Evolutionary conservation across 257 asterid genomes (phyloP), one percentile per base, ranked within the genome.

Genomic region (Petunia axillaris): DNA sequence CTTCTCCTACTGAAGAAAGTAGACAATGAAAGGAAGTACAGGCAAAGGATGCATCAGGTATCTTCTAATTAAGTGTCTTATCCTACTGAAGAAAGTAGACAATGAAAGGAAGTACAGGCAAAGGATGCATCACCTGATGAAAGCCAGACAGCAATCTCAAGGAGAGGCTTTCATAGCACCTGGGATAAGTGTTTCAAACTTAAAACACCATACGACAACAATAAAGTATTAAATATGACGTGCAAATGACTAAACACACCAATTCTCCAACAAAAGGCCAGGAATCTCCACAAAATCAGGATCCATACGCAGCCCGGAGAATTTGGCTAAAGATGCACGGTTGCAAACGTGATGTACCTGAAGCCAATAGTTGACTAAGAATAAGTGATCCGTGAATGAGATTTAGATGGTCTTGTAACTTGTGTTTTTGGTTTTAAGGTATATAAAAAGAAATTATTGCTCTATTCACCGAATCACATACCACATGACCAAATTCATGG

Each of bases 401-500:
- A 83, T 63, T 68, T 70, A 25, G 25, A 25, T 25, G 25, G 25
- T 25, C 25, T 25, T 25, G 25, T 25, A 25, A 25, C 25, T 25
- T 25, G 25, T 25, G 25, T 25, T 25, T 25, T 25, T 25, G 25
- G 25, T 25, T 25, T 25, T 25, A 25, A 25, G 25, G 25, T 25
- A 25, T 25, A 25, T 0, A 25, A 25, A 25, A 25, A 25, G 25
- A 25, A 25, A 25, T 25, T 25, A 25, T 25, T 25, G 25, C 25
- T 25, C 25, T 25, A 25, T 25, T 25, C 25, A 25, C 25, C 25
- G 25, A 25, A 25, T 55, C 70, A 84, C 93, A 63, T 92, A 95
- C 99, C 97, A 95, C 98, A 59, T 95, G 99, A 73, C 96, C 97
- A 84, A 95, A 95, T 87, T 95, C 98, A 41, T 95, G 99, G 88